Evolutionary conservation across 2,329 filamentous ascomycete species (phyloP), one percentile per base, ranked within the genome.

Genomic region (Venturiaceae sp.): DNA sequence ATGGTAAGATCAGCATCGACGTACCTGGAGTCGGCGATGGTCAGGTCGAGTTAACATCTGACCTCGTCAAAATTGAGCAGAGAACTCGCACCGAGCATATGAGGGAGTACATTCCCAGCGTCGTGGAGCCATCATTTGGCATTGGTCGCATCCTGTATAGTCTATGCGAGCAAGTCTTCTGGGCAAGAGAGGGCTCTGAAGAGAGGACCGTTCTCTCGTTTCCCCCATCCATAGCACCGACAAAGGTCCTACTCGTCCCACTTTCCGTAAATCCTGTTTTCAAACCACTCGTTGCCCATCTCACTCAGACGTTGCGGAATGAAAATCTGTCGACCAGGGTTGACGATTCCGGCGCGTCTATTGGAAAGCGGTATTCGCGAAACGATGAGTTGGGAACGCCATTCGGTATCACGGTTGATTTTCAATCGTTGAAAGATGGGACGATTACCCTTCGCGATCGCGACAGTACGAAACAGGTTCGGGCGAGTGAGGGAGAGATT

Each of bases 321-420:
- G 11, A 39, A 39, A n/a, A 39, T 11, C 11, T 39, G n/a, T 39
- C 11, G 11, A 39, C 11, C n/a, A n/a, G 11, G 11, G 36, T 39
- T n/a, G 36, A 39, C n/a, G 36, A 39, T 39, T 39, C 36, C n/a
- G n/a, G n/a, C n/a, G n/a, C n/a, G n/a, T n/a, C n/a, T n/a, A 97
- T 97, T 66, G 36, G 36, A 11, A 39, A 39, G n/a, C 13, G 53
- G 19, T 60, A 74, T 64, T 65, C 88, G 69, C 86, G 94, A 67
- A 96, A 96, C 71, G 92, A 97, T 73, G 92, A 97, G 77, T 83
- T 96, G 60, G 94, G 92, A 67, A 97, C 94, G 52, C 90, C 92
- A 8, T 86, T 96, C 63, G 92, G 91, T 69, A 86, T 97, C 72
- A 97, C 92, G 0, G 83, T 96, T 61, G 92, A 97, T 73, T 97